phyloP scores from a whole-genome alignment of 1,284 basidiomycete species.

The Ceraceosorus guamensis region DNA sequence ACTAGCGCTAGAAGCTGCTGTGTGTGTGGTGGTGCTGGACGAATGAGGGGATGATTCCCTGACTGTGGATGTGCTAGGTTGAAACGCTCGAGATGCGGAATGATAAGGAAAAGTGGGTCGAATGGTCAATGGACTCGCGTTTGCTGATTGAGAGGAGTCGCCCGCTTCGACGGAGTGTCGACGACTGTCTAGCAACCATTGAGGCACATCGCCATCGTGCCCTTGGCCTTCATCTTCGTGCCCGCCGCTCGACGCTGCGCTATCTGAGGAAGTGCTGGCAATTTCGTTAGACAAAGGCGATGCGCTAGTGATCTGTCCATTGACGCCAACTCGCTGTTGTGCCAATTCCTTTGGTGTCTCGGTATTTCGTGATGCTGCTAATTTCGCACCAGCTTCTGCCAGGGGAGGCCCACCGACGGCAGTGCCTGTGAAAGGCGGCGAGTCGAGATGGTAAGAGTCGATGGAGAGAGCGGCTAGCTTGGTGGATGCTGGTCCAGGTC shows the following conservation, averaged over 20 bases:
- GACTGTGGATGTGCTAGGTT: not conserved
- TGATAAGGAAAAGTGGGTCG: not conserved
- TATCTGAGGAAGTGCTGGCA: too few relatives aligned
- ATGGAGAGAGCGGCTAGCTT: slow-evolving; percentile 41
- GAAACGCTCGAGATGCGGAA: not conserved
- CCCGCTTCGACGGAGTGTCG: not conserved
- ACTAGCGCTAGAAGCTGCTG: not conserved
- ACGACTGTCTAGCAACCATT: slow-evolving; percentile 21
- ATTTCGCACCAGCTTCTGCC: slow-evolving; percentile 17
- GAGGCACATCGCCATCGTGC: slow-evolving; percentile 22
- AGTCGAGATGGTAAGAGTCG: slow-evolving; percentile 45
- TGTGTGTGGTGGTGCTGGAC: not conserved
- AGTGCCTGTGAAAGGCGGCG: slow-evolving; percentile 45
- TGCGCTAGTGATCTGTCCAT: too few relatives aligned
- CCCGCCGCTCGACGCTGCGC: too few relatives aligned
- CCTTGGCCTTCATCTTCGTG: too few relatives aligned
- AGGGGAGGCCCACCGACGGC: slow-evolving; percentile 24
- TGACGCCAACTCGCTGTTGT: too few relatives aligned
- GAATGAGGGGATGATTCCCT: not conserved
- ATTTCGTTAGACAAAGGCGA: too few relatives aligned
- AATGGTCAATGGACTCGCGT: not conserved
- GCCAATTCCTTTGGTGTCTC: too few relatives aligned
- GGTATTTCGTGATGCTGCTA: not conserved
- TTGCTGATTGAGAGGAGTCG: not conserved
- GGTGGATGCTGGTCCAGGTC: slow-evolving; percentile 32